Conservation (phyloP, 176 grass and related monocot genomes). For the Elaeis guineensis region DNA sequence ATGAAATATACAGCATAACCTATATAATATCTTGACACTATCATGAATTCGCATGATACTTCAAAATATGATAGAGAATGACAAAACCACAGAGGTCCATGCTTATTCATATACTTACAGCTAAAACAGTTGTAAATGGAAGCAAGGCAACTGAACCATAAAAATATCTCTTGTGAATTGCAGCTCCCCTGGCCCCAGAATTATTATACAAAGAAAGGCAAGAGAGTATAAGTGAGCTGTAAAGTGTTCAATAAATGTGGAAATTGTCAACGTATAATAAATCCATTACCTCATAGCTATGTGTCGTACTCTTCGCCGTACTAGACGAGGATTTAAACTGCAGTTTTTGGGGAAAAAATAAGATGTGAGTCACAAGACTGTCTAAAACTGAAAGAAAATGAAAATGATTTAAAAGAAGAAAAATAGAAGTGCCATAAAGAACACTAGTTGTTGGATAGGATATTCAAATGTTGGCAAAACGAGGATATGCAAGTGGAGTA, state of each 20-base stretch:
- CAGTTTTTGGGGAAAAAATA: constrained; percentile 15
- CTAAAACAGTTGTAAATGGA: constrained; percentile 58
- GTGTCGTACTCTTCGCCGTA: constrained; percentile 71
- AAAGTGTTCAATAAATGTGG: not conserved
- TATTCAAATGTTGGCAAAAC: too few relatives aligned
- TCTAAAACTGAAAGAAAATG: not conserved
- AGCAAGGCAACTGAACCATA: constrained; percentile 76
- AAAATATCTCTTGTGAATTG: constrained; percentile 76
- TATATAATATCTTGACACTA: too few relatives aligned
- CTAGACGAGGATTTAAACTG: constrained; percentile 91
- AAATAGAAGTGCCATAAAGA: too few relatives aligned
- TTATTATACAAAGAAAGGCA: constrained; percentile 31
- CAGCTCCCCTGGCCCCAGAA: constrained; percentile 40
- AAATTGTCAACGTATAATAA: constrained; percentile 16
- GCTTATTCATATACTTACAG: constrained; percentile 43
- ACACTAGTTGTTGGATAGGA: too few relatives aligned
- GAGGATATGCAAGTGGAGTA: too few relatives aligned
- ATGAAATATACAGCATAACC: too few relatives aligned
- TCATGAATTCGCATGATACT: too few relatives aligned
- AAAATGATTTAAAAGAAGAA: not conserved
- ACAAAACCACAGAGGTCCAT: not conserved
- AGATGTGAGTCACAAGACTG: constrained; percentile 1
- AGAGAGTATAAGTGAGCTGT: not conserved
- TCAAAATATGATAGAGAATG: too few relatives aligned
- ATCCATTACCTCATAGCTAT: constrained; percentile 64